Conservation (phyloP, 768 basidiomycete genomes). For the Tylopilus felleus region DNA sequence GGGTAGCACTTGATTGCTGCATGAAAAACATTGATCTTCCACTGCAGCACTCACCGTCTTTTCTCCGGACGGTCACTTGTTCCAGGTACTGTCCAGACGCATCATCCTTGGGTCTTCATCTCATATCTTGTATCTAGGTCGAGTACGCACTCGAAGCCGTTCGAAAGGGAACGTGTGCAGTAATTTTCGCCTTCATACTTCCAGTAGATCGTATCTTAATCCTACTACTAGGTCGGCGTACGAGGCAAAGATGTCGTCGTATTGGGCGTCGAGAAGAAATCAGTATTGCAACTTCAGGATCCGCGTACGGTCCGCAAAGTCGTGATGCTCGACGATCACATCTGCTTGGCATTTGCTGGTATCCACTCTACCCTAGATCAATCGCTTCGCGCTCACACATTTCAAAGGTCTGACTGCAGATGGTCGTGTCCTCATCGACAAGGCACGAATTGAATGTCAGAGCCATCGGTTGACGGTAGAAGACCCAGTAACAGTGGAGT, state of each 20-base stretch:
- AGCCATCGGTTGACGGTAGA: conserved; percentile 96
- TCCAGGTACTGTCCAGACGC: conserved; percentile 65
- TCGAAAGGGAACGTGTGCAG: conserved; percentile 94
- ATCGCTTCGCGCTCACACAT: conserved; percentile 9
- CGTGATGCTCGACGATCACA: conserved; percentile 96
- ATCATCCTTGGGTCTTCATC: conserved; percentile 16
- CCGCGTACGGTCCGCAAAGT: conserved; percentile 97
- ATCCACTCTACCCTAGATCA: conserved; percentile 19
- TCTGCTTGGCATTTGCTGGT: conserved; percentile 98
- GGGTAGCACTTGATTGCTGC: conserved; percentile 10
- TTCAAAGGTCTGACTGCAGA: conserved; percentile 89
- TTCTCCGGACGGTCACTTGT: conserved; percentile 97
- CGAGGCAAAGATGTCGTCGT: conserved; percentile 94
- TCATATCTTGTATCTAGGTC: conserved; percentile 55
- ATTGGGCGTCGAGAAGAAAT: conserved; percentile 98
- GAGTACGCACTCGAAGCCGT: conserved; percentile 99
- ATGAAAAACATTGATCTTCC: conserved; percentile 2
- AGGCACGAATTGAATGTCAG: conserved; percentile 96
- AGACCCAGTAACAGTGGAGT: conserved; percentile 97
- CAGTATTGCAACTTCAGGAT: conserved; percentile 94
- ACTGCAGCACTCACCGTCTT: conserved; percentile 88
- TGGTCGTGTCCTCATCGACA: conserved; percentile 96
- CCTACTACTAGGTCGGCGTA: conserved; percentile 74
- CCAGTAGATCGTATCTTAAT: conserved; percentile 1
- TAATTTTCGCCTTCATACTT: conserved; percentile 36